Evolutionary conservation across 768 basidiomycete genomes (phyloP).

Genomic region (Termitomyces sp.): DNA sequence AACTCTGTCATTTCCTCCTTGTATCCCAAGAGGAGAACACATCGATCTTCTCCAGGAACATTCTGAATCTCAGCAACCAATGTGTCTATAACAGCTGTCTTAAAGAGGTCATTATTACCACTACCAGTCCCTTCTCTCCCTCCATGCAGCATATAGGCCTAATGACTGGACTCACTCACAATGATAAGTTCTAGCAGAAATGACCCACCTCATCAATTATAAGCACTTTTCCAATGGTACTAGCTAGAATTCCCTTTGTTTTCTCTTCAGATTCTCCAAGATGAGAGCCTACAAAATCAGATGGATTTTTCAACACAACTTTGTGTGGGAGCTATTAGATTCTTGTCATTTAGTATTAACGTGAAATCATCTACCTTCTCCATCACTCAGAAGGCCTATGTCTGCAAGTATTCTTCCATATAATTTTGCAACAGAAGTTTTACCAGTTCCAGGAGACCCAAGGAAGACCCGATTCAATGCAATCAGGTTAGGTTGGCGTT

Average conservation of each 20-base stretch:
- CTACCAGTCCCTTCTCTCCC: neutral
- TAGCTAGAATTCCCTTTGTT: neutral
- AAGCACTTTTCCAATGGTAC: neutral
- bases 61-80: constrained; percentile 72
- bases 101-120: constrained; percentile 38
- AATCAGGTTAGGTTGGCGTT: neutral
- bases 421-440: constrained; percentile 2
- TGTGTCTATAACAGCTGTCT: constrained; percentile 68
- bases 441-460: constrained; percentile 7
- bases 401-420: neutral
- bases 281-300: neutral
- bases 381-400: neutral
- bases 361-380: neutral
- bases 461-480: neutral
- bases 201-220: neutral
- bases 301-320: neutral
- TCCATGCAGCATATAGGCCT: neutral
- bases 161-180: neutral
- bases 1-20: constrained; percentile 64
- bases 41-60: constrained; percentile 63
- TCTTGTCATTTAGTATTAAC: neutral
- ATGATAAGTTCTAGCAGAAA: neutral
- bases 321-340: neutral
- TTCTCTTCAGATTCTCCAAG: neutral
- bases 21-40: constrained; percentile 61